Base-by-base conservation (phyloP, 345 rosid species). In the Gossypioides kirkii region DNA sequence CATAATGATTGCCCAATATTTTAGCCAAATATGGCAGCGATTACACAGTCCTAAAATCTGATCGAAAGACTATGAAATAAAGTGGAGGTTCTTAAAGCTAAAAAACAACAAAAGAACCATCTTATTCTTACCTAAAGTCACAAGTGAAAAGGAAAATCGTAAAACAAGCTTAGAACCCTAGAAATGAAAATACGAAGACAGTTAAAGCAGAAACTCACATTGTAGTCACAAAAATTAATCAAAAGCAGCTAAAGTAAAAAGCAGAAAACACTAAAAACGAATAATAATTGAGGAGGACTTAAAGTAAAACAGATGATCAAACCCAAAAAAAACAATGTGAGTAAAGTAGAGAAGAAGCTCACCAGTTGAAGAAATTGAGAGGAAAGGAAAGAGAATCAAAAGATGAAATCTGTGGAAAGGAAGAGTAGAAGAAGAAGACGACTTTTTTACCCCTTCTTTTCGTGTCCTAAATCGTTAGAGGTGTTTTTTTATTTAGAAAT, bases 351-450 rank as follows among this genome's bases (percentile, higher is more conserved):
- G 80, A n/a, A 17, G 69, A 73, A 45, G 77, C 84, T 71, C 75
- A 79, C 85, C 22, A 23, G 73, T 13, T 42, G 43, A 50, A 36
- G 42, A 71, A 74, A 9, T 50, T 60, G 8, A 46, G n/a, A 22
- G 59, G 3, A 47, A 26, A 32, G 45, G 46, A 45, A 52, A 58
- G 14, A 22, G 13, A 46, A 11, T 36, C n/a, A 26, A 65, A 77
- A 74, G 75, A 82, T 76, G 63, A 78, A 80, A 60, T 76, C 73
- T 49, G 69, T 50, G 76, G 74, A 69, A 71, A 64, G 56, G 43
- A 68, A 26, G 45, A 49, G 72, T 38, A 11, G 55, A 23, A 23
- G 77, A 54, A 71, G 32, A 26, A 38, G 60, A 26, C 45, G 74
- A 79, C 66, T 74, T 74, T 61, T 76, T 32, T 32, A 32, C 72